Conservation (phyloP, 768 basidiomycete species). For the Hydnomerulius pinastri region DNA sequence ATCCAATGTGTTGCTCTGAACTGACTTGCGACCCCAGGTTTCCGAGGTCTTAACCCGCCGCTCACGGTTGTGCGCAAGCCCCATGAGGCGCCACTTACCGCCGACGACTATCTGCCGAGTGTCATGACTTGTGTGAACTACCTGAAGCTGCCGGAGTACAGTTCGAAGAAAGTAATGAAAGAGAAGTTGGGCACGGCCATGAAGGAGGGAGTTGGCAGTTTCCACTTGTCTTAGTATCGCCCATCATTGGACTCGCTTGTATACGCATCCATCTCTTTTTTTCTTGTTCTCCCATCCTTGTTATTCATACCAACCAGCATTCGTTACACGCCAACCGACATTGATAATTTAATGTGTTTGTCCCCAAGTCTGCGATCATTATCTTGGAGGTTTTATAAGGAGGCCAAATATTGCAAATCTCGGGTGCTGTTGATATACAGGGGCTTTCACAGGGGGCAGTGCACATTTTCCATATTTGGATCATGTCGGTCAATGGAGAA, state of each 20-base stretch:
- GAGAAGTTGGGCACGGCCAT: slow-evolving; percentile 85
- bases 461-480: background rate
- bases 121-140: slow-evolving; percentile 99
- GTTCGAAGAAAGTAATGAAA: slow-evolving; percentile 79
- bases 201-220: slow-evolving; percentile 92
- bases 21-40: too few species aligned
- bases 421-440: background rate
- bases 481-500: background rate
- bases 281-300: background rate
- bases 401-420: background rate
- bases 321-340: slow-evolving; percentile 5
- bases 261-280: slow-evolving; percentile 15
- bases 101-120: slow-evolving; percentile 94
- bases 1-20: background rate
- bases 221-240: slow-evolving; percentile 83
- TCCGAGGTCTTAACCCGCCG: slow-evolving; percentile 91
- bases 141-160: slow-evolving; percentile 95
- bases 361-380: too few species aligned
- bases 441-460: background rate
- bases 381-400: too few species aligned
- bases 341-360: slow-evolving; percentile 7
- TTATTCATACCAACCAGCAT: slow-evolving; percentile 14
- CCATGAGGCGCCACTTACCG: slow-evolving; percentile 85
- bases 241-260: slow-evolving; percentile 21
- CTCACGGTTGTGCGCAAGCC: slow-evolving; percentile 97